These are phyloP conservation scores for Pestalotiopsis sp. DNA, from an alignment of 2,329 filamentous ascomycete genomes.

Conservation along the genomic window DNA sequence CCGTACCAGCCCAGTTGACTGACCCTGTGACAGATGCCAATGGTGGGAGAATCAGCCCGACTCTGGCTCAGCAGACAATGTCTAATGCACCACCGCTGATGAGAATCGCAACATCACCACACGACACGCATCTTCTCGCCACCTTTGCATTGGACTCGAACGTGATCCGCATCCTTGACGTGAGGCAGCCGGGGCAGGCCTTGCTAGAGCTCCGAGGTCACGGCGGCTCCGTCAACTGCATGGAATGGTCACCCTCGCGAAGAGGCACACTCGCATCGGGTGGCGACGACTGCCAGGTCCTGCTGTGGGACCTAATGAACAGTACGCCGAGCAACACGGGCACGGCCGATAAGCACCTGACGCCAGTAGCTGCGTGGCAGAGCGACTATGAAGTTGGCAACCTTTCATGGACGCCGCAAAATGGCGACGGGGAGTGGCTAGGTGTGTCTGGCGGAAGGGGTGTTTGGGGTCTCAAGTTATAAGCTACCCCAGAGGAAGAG, in stretches of 20 bases:
- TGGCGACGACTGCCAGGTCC: conserved; percentile 86
- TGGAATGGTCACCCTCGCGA: conserved; percentile 91
- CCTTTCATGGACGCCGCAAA: conserved; percentile 79
- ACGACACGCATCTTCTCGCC: conserved; percentile 93
- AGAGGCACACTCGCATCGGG: conserved; percentile 89
- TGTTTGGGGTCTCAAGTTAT: conserved; percentile 70
- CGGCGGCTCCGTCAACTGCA: conserved; percentile 80
- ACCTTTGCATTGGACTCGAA: conserved; percentile 95
- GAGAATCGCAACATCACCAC: conserved; percentile 84
- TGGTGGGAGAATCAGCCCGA: conserved; percentile 69
- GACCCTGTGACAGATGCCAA: conserved; percentile 45
- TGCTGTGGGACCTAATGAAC: conserved; percentile 92
- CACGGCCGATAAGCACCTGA: conserved; percentile 59
- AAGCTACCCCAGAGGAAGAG: conserved; percentile 7
- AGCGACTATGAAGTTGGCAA: conserved; percentile 89
- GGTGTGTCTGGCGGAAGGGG: conserved; percentile 80
- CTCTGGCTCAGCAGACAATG: conserved; percentile 77
- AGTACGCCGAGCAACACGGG: conserved; percentile 49
- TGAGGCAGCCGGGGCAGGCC: conserved; percentile 93
- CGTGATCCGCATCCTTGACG: conserved; percentile 91
- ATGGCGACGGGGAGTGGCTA: conserved; percentile 79
- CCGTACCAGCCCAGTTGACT: background rate
- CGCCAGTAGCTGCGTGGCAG: conserved; percentile 76
- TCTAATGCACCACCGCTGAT: conserved; percentile 76
- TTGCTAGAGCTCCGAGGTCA: conserved; percentile 92